Evolutionary conservation across 805 yeast genomes (phyloP).

Genomic region (Wickerhamomyces rabaulensis): DNA sequence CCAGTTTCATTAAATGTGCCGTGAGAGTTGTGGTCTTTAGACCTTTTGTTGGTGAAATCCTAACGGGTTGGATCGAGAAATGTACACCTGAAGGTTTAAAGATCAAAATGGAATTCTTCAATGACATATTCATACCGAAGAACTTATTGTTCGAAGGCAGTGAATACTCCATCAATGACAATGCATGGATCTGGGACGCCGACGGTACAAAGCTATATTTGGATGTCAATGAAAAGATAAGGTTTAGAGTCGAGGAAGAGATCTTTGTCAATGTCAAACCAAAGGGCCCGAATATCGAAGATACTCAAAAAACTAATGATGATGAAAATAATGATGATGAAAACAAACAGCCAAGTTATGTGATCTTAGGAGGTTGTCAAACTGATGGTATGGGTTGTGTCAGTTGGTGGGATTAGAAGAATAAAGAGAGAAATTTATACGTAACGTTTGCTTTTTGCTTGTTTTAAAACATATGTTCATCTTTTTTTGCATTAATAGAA

Average conservation of each 20-base stretch:
- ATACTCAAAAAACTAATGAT: conserved; percentile 19
- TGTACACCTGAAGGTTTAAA: conserved; percentile 86
- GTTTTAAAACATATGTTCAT: neutral
- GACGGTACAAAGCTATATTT: conserved; percentile 72
- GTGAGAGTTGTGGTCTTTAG: conserved; percentile 81
- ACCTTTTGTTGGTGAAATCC: conserved; percentile 90
- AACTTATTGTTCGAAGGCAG: conserved; percentile 75
- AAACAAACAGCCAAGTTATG: conserved; percentile 67
- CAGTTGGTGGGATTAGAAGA: conserved; percentile 83
- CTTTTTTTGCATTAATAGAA: conserved; percentile 2
- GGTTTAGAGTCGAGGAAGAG: conserved; percentile 89
- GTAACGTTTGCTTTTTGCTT: neutral
- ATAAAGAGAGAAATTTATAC: neutral
- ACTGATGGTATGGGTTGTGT: conserved; percentile 96
- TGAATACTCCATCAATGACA: conserved; percentile 62
- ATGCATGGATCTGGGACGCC: conserved; percentile 93
- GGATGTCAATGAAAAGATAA: conserved; percentile 86
- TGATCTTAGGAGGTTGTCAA: conserved; percentile 84
- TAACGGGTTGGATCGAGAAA: conserved; percentile 90
- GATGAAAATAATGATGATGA: conserved; percentile 31
- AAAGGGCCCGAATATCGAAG: conserved; percentile 45
- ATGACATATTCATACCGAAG: conserved; percentile 87
- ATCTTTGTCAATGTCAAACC: conserved; percentile 82
- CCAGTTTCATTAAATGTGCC: conserved; percentile 66
- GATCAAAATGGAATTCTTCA: conserved; percentile 78